phyloP scores from a whole-genome alignment of 306 rosid genomes.

The Vachellia collinsii region DNA sequence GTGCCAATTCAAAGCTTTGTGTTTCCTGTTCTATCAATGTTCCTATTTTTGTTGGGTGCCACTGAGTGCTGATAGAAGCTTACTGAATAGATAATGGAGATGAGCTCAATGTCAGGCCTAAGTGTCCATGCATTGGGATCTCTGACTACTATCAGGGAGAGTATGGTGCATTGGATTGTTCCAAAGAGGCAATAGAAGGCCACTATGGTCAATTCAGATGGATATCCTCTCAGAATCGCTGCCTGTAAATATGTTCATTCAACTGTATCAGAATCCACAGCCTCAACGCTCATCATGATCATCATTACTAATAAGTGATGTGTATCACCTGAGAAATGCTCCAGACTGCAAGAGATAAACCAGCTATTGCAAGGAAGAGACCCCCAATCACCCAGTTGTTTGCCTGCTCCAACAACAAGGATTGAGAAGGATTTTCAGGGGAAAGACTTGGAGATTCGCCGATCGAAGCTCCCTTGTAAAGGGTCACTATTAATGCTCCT shows the following conservation, averaged over 20 bases:
- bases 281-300: neutral
- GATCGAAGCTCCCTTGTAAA: constrained; percentile 62
- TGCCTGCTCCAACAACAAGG: constrained; percentile 30
- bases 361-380: constrained; percentile 52
- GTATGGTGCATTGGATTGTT: constrained; percentile 57
- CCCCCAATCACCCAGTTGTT: constrained; percentile 65
- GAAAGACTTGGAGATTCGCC: constrained; percentile 5
- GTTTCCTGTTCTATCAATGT: neutral
- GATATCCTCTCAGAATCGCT: constrained; percentile 60
- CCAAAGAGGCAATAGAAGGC: constrained; percentile 70
- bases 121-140: constrained; percentile 59
- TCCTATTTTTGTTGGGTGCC: constrained; percentile 1
- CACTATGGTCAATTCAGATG: constrained; percentile 62
- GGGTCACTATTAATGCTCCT: constrained; percentile 52
- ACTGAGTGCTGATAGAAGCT: constrained; percentile 32
- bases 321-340: constrained; percentile 55
- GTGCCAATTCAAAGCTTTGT: neutral
- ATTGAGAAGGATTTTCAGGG: constrained; percentile 2
- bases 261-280: constrained; percentile 37
- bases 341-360: constrained; percentile 50
- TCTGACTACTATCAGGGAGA: constrained; percentile 51
- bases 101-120: constrained; percentile 52
- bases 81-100: constrained; percentile 62
- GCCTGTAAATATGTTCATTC: constrained; percentile 47
- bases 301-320: neutral